Evolutionary conservation across 345 rosid species (phyloP).

Genomic region (Bruguiera sexangula): DNA sequence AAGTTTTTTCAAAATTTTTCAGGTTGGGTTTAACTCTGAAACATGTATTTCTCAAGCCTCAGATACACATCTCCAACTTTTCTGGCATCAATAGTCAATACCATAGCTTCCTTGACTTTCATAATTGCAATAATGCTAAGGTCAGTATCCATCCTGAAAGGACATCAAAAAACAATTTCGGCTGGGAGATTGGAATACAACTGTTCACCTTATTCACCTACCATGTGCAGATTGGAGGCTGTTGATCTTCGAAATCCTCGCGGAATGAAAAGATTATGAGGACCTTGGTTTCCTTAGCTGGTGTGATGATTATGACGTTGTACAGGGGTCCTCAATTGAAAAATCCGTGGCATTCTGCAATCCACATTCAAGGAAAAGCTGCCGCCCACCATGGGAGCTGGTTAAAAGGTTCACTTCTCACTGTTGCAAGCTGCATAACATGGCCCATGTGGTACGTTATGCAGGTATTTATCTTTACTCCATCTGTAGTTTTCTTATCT

Average conservation of each 20-base stretch:
- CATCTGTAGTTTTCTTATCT: neutral
- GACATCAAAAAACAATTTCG: too few species aligned
- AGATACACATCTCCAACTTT: constrained; percentile 53
- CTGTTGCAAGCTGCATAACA: constrained; percentile 51
- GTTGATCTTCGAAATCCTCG: constrained; percentile 48
- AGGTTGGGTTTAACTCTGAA: constrained; percentile 59
- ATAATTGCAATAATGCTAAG: constrained; percentile 41
- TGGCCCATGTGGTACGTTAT: constrained; percentile 63
- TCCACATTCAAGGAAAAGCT: constrained; percentile 31
- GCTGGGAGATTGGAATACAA: neutral
- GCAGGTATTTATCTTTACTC: constrained; percentile 38
- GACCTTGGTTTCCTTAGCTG: constrained; percentile 46
- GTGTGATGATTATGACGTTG: constrained; percentile 51
- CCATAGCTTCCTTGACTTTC: constrained; percentile 48
- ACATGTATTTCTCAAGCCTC: constrained; percentile 57
- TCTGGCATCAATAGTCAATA: constrained; percentile 43
- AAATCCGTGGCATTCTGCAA: constrained; percentile 37
- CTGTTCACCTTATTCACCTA: neutral
- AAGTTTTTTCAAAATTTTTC: constrained; percentile 5
- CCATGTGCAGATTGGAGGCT: constrained; percentile 43
- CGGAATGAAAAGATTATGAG: constrained; percentile 51
- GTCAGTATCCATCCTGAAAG: constrained; percentile 13
- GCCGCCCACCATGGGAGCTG: constrained; percentile 37
- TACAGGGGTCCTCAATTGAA: constrained; percentile 51
- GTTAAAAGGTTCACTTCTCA: constrained; percentile 57